Conservation (phyloP, 1,139 yeast species). For the Pichia sp. region DNA sequence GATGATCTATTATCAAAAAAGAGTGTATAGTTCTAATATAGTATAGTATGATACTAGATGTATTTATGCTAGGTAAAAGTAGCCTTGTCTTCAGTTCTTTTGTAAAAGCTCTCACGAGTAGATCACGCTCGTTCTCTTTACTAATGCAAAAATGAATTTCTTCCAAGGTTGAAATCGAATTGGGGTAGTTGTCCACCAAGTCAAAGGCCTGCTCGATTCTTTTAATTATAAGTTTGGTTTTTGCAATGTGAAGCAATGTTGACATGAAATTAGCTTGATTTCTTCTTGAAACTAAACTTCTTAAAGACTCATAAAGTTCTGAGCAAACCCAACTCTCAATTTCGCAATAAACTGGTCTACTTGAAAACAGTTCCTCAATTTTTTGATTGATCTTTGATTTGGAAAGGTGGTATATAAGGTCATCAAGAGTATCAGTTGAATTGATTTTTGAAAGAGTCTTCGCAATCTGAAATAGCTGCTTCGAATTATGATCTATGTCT, state of each 20-base stretch:
- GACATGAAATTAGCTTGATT: slow-evolving; percentile 21
- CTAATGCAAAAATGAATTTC: slow-evolving; percentile 52
- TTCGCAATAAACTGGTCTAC: slow-evolving; percentile 31
- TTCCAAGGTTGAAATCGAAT: slow-evolving; percentile 48
- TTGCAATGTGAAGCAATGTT: slow-evolving; percentile 30
- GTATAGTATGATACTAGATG: slow-evolving; percentile 61
- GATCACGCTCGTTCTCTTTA: slow-evolving; percentile 37
- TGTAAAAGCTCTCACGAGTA: slow-evolving; percentile 50
- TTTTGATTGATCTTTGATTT: slow-evolving; percentile 41
- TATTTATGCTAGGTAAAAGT: slow-evolving; percentile 78
- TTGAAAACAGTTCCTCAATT: slow-evolving; percentile 4
- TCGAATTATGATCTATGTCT: not conserved
- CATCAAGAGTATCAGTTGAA: slow-evolving; percentile 32
- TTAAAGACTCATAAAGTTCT: slow-evolving; percentile 34
- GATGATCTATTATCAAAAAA: slow-evolving; percentile 74
- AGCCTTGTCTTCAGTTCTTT: slow-evolving; percentile 42
- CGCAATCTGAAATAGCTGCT: slow-evolving; percentile 3
- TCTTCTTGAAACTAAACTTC: slow-evolving; percentile 19
- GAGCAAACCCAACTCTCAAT: slow-evolving; percentile 35
- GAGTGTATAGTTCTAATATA: slow-evolving; percentile 70
- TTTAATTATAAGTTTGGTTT: slow-evolving; percentile 40
- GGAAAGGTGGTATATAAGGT: slow-evolving; percentile 37
- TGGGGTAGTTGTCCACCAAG: slow-evolving; percentile 53
- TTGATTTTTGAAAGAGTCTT: slow-evolving; percentile 15
- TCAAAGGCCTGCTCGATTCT: slow-evolving; percentile 61